Evolutionary conservation across 2,329 filamentous ascomycete species (phyloP).

Genomic region (Clonostachys sp.): DNA sequence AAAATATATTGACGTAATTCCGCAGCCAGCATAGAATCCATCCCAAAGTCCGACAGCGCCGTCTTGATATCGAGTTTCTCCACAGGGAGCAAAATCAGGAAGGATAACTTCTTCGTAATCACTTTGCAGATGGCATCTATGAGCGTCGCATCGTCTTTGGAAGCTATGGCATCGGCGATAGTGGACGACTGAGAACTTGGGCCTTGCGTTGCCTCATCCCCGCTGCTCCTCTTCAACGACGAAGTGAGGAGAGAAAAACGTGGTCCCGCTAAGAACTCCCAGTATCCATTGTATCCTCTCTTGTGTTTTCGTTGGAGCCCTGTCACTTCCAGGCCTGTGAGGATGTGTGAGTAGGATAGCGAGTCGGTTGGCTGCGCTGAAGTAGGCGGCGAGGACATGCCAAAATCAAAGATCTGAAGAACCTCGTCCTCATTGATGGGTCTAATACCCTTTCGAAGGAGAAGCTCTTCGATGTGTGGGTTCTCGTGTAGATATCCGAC

Average conservation of each 20-base stretch:
- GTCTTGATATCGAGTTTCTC: constrained; percentile 17
- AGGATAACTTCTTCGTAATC: constrained; percentile 6
- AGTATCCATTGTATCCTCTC: neutral
- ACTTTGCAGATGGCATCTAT: constrained; percentile 3
- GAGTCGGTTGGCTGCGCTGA: constrained; percentile 4
- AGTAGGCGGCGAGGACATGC: constrained; percentile 6
- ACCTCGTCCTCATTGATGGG: constrained; percentile 22
- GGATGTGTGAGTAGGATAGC: constrained; percentile 7
- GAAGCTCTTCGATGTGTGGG: constrained; percentile 23
- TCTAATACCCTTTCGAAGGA: constrained; percentile 26
- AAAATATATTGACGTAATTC: constrained; percentile 31
- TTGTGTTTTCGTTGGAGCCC: constrained; percentile 5
- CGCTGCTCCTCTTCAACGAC: neutral
- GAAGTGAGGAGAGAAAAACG: neutral
- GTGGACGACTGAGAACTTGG: constrained; percentile 9
- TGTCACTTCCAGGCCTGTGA: constrained; percentile 14
- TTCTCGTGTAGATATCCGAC: constrained; percentile 29
- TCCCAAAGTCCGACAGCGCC: constrained; percentile 22
- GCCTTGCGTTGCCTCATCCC: constrained; percentile 1
- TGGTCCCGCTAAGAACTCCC: neutral
- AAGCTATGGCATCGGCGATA: constrained; percentile 1
- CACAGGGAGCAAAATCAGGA: constrained; percentile 12
- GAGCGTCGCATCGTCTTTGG: constrained; percentile 1
- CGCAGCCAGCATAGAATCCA: constrained; percentile 33
- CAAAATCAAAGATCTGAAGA: constrained; percentile 18